Percentiles rank a stretch among this genome's conserved stretches.
These are phyloP conservation scores for Wickerhamomyces sp. DNA, from an alignment of 1,139 yeast species.

Conservation along the genomic window DNA sequence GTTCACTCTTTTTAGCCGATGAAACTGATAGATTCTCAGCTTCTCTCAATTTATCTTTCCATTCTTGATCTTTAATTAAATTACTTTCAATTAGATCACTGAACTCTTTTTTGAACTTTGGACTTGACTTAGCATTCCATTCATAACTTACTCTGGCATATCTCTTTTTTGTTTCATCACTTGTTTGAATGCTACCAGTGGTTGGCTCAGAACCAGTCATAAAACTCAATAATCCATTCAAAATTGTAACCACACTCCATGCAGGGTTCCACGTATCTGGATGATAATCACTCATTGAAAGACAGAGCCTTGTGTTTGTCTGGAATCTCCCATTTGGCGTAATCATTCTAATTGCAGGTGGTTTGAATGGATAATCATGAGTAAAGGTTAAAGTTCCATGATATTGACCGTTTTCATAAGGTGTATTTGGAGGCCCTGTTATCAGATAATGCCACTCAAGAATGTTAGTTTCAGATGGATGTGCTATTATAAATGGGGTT, in stretches of 20 bases:
- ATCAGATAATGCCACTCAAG: slow-evolving; percentile 49
- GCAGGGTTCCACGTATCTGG: slow-evolving; percentile 96
- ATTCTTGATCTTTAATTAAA: slow-evolving; percentile 23
- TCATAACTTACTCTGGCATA: slow-evolving; percentile 51
- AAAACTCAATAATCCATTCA: slow-evolving; percentile 79
- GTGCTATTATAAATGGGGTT: slow-evolving; percentile 77
- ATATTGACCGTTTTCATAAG: slow-evolving; percentile 82
- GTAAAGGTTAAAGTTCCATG: slow-evolving; percentile 87
- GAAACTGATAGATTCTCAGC: slow-evolving; percentile 4
- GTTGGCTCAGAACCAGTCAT: slow-evolving; percentile 64
- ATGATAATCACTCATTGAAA: slow-evolving; percentile 88
- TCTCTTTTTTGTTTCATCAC: slow-evolving; percentile 38
- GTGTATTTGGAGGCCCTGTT: slow-evolving; percentile 81
- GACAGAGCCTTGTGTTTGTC: slow-evolving; percentile 73
- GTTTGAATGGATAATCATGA: slow-evolving; percentile 83
- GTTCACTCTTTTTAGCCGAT: slow-evolving; percentile 8
- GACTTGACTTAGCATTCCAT: slow-evolving; percentile 52
- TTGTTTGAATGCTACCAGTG: slow-evolving; percentile 55
- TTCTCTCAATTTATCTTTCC: slow-evolving; percentile 10
- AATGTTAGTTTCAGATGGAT: slow-evolving; percentile 76
- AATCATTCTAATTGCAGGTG: slow-evolving; percentile 85
- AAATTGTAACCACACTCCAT: slow-evolving; percentile 85
- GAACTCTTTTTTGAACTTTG: slow-evolving; percentile 56
- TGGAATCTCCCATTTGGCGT: slow-evolving; percentile 84
- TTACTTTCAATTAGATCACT: slow-evolving; percentile 61